Conservation (phyloP, 148 eudicot species). For the Limonium bicolor region DNA sequence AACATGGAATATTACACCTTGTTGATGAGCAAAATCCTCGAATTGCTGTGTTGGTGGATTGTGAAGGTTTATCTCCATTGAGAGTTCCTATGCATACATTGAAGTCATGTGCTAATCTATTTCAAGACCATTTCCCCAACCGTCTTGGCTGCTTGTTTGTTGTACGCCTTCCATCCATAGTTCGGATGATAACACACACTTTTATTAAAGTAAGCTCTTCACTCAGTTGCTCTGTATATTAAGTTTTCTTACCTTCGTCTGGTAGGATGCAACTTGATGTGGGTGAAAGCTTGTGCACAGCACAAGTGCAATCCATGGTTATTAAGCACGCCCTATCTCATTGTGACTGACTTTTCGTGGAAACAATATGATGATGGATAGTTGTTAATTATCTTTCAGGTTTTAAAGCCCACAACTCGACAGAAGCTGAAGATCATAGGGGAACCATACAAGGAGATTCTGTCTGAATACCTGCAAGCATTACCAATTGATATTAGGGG, state of each 20-base stretch:
- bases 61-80: slow-evolving; percentile 61
- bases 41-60: slow-evolving; percentile 66
- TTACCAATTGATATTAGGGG: slow-evolving; percentile 66
- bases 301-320: too few relatives aligned
- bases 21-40: slow-evolving; percentile 40
- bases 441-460: slow-evolving; percentile 28
- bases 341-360: too few relatives aligned
- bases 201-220: slow-evolving; percentile 68
- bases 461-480: slow-evolving; percentile 31
- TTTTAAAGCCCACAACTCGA: slow-evolving; percentile 53
- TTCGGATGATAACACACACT: slow-evolving; percentile 70
- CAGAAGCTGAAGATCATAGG: slow-evolving; percentile 55
- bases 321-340: too few relatives aligned
- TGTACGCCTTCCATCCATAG: slow-evolving; percentile 64
- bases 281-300: too few relatives aligned
- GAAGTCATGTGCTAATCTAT: slow-evolving; percentile 49
- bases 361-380: too few relatives aligned
- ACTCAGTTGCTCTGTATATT: too few relatives aligned
- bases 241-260: too few relatives aligned
- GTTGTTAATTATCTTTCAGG: slow-evolving; percentile 40
- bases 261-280: too few relatives aligned
- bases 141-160: slow-evolving; percentile 56
- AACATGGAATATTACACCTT: slow-evolving; percentile 56
- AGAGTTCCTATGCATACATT: slow-evolving; percentile 62
- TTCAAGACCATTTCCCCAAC: slow-evolving; percentile 75